Base-by-base conservation (phyloP, 345 rosid genomes). In the Euphorbia lathyris region DNA sequence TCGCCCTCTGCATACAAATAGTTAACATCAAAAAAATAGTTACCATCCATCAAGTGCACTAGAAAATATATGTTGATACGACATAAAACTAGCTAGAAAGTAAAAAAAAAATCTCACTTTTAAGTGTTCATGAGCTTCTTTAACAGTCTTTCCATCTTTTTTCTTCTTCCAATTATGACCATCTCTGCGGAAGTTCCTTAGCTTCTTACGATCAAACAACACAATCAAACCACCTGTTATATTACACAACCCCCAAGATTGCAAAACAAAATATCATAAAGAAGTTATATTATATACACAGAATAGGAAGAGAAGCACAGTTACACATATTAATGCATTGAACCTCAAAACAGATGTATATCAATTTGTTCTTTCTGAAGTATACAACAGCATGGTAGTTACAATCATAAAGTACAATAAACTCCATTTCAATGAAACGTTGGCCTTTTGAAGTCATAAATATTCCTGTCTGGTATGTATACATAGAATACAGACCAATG, bases 131-230 rank as follows among this genome's bases (percentile, higher is more conserved):
- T 95, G 99, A 80, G 99, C 99, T 81, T 95, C 99, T 82, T 92
- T 95, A 67, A 92, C 85, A 2, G 99, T 95, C 89, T 88, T 90
- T 72, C 99, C 99, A 74, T 95, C 99, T 30, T 89, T 90, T 78
- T 95, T 95, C 96, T 92, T 95, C 86, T 92, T 95, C 99, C 99
- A 95, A 76, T 84, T 95, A 81, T 92, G 97, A 73, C 99, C 98
- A 83, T 95, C 99, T 74, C 86, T 92, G 66, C 99, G 83, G 79
- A 95, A 95, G 84, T 95, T 92, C 82, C 99, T 89, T 67, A 95
- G 88, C 96, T 85, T 90, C 88, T 90, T 95, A 52, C 99, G 94
- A 56, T 95, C 98, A 72, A 90, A 92, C 66, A 95, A 83, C 58
- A 85, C 77, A 63, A 90, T 78, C 14, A 76, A 83, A 42, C 99